Base-by-base conservation (phyloP, 371 early-diverging fungal genomes). In the Cokeromyces recurvatus region DNA sequence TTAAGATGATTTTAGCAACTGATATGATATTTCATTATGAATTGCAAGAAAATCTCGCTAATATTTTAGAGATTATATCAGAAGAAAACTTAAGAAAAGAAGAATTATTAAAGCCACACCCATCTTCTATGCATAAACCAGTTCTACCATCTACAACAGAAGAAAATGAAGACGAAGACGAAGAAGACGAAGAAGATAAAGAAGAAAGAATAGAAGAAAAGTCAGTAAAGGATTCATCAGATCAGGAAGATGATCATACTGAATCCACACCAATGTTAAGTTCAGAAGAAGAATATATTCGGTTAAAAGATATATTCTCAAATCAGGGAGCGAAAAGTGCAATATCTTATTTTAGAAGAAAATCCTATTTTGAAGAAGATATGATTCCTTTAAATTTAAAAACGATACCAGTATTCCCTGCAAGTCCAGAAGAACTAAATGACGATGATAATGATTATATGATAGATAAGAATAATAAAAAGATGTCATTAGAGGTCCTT, bases 1-100 rank as follows among this genome's bases (percentile, higher is more conserved):
- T 72, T 22, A 71, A 81, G 22, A 79, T 84, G 55, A 90, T 94
- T 27, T 64, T 94, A 14, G 78, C 84, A 10, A 94, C 94, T 0
- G 94, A 94, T 62, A 94, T 94, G 94, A 65, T 79, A 1, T 79
- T 83, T n/a, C 94, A 94, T 52, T 94, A 89, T 64, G 78, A 77
- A 27, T 70, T 90, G 40, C 83, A 90, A 42, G 87, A 86, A 39
- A 74, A 82, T 36, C 53, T 87, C 20, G 61, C 70, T 32, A 67
- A 71, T 19, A 20, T 69, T 23, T 24, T 69, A 14, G 69, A 65
- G 17, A 56, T 69, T 6, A 46, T 56, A 6, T 17, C 41, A 3
- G 59, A 63, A n/a, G 54, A 42, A 29, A 21, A 44, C 14, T 29
- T 40, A 2, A n/a, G 12, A 24, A 15, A 46, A 32, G 47, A 57